Base-by-base conservation (phyloP, 2,329 filamentous ascomycete species). In the Trichoderma sp. region DNA sequence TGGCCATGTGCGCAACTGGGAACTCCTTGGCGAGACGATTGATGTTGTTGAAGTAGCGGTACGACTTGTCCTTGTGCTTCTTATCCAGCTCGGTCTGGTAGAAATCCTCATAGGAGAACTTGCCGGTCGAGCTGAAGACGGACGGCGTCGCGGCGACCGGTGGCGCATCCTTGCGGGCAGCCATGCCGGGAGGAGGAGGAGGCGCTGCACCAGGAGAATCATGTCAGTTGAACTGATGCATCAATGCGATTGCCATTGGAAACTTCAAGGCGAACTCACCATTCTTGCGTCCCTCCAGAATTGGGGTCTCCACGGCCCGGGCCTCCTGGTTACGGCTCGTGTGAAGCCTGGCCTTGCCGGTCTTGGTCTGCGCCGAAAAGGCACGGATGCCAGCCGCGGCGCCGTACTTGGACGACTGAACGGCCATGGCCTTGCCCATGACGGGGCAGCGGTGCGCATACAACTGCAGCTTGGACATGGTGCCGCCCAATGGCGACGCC, bases 21-120 rank as follows among this genome's bases (percentile, higher is more conserved):
- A 99, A 99, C 72, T 98, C 93, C 82, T 95, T 92, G 72, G 95
- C 95, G 70, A 99, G 86, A 39, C 95, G 93, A 78, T 99, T 99
- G 88, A 99, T 99, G 84, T 99, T 99, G 86, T 99, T 99, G 85
- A 99, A 99, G 84, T 98, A 98, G 77, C 95, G 92, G 84, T 99
- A 99, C 63, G 94, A 97, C 84, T 97, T 98, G 86, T 99, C 95
- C 86, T 97, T 94, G 86, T 97, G 95, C 84, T 99, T 99, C 87
- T 97, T 98, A 74, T 97, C 93, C 73, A 99, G 82, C 80, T 99
- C 94, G 70, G 83, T 83, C 72, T 90, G 83, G 82, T 98, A 99
- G 81, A 97, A 99, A 56, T 80, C 87, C 75, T 97, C 89, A 76
- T 99, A 99, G 80, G 98, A 87, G 80, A 97, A 99, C 75, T 89